Percentiles rank a stretch among this genome's conserved stretches.
Evolutionary conservation across 1,139 yeast genomes (phyloP).

Genomic region (Saccharomycopsis crataegensis): DNA sequence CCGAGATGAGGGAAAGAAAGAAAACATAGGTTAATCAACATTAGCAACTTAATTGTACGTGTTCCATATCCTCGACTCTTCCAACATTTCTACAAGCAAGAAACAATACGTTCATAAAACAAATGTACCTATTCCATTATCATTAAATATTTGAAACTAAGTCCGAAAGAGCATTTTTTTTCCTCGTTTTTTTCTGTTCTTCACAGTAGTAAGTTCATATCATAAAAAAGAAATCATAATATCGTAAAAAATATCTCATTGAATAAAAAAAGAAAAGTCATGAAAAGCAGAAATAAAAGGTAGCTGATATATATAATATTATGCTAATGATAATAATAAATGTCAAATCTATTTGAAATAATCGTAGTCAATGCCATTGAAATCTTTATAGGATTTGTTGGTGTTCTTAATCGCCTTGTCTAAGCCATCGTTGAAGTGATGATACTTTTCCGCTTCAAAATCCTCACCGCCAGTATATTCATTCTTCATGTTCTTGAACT

Average conservation of each 20-base stretch:
- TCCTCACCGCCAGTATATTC: conserved; percentile 20
- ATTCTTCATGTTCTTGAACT: conserved; percentile 16
- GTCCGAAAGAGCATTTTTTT: too few relatives aligned
- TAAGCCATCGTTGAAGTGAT: conserved; percentile 10
- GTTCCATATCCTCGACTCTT: too few relatives aligned
- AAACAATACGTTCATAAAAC: too few relatives aligned
- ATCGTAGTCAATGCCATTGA: conserved; percentile 18
- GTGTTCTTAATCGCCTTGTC: conserved; percentile 16
- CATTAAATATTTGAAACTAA: too few relatives aligned
- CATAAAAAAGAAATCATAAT: background rate
- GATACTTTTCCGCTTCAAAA: conserved; percentile 16
- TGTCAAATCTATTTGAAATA: background rate
- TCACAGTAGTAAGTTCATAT: too few relatives aligned
- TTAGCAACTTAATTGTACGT: too few relatives aligned
- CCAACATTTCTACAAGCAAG: too few relatives aligned
- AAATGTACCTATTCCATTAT: too few relatives aligned
- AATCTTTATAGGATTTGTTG: conserved; percentile 18
- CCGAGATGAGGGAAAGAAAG: too few relatives aligned
- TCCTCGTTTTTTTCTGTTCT: too few relatives aligned
- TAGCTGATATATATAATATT: background rate
- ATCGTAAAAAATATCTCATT: background rate
- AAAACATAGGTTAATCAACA: too few relatives aligned
- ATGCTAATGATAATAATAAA: too few relatives aligned
- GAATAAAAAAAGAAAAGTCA: background rate
- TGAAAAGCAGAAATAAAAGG: background rate